Percentiles rank a stretch among this genome's conserved stretches.
These are phyloP conservation scores for Emiliania huxleyi DNA, from an alignment of 78 protist genomes.

Conservation along the genomic window DNA sequence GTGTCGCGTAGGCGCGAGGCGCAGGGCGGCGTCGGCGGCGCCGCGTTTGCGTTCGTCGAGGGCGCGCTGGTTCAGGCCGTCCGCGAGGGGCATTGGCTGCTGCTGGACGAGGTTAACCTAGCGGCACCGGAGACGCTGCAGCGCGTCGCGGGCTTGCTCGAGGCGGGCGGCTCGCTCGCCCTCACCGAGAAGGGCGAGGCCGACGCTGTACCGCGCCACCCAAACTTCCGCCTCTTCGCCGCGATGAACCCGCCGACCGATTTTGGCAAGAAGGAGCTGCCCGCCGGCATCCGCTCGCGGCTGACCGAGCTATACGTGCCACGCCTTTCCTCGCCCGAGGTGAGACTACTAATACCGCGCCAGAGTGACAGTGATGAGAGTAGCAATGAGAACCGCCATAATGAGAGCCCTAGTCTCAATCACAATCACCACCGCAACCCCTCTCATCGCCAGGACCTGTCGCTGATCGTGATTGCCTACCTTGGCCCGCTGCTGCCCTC, in stretches of 20 bases:
- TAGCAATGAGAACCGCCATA: too few species aligned
- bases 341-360: too few species aligned
- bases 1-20: too few species aligned
- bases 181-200: slow-evolving; percentile 91
- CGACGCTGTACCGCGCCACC: slow-evolving; percentile 83
- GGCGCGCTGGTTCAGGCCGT: slow-evolving; percentile 89
- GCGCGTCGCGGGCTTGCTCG: slow-evolving; percentile 27
- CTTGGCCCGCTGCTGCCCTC: slow-evolving; percentile 8
- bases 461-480: slow-evolving; percentile 57
- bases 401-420: too few species aligned
- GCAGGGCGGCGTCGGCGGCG: neutral
- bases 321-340: neutral
- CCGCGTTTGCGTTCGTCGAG: slow-evolving; percentile 91
- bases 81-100: slow-evolving; percentile 95
- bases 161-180: slow-evolving; percentile 58
- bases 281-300: slow-evolving; percentile 77
- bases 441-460: too few species aligned
- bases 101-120: slow-evolving; percentile 98
- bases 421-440: too few species aligned
- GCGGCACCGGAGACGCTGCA: slow-evolving; percentile 95
- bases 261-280: slow-evolving; percentile 96
- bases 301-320: slow-evolving; percentile 92
- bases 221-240: slow-evolving; percentile 93
- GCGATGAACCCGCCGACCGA: slow-evolving; percentile 99
- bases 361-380: too few species aligned